Conservation (phyloP, 352 stramenopile species). For the Pythium phragmiticola region DNA sequence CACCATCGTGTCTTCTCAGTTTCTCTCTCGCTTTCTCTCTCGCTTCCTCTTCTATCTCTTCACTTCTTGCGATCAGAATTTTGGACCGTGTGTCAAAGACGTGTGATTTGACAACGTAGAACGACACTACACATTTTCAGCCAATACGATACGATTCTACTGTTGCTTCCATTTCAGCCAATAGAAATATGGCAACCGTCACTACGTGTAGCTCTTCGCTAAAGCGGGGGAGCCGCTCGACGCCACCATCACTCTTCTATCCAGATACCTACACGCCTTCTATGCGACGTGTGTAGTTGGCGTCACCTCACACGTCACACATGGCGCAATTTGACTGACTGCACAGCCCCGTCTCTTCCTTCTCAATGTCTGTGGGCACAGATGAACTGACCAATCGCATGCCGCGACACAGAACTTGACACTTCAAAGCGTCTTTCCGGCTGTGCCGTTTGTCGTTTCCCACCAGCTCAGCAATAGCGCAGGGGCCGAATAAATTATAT, state of each 20-base stretch:
- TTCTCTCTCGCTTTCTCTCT: neutral
- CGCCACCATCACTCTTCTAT: neutral
- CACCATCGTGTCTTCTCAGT: conserved; percentile 33
- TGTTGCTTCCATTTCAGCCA: neutral
- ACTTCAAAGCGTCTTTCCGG: neutral
- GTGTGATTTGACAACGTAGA: conserved; percentile 18
- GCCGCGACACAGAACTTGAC: neutral
- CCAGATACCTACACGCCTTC: too few species aligned
- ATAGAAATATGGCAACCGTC: neutral
- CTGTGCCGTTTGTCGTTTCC: neutral
- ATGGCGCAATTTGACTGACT: neutral
- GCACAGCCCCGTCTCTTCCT: neutral
- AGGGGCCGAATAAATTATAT: too few species aligned
- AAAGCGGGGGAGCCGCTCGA: neutral
- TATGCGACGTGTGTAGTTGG: neutral
- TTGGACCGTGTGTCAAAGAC: conserved; percentile 19
- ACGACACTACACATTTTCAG: neutral
- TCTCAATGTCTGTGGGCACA: conserved; percentile 13
- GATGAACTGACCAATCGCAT: conserved; percentile 11
- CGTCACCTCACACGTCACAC: conserved; percentile 4
- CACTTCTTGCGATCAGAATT: conserved; percentile 2
- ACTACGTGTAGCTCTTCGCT: neutral
- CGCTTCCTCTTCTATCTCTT: neutral
- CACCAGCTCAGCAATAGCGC: neutral
- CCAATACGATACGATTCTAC: too few species aligned